Evolutionary conservation across 202 grass and related monocot genomes (phyloP).

Genomic region (Digitaria exilis): DNA sequence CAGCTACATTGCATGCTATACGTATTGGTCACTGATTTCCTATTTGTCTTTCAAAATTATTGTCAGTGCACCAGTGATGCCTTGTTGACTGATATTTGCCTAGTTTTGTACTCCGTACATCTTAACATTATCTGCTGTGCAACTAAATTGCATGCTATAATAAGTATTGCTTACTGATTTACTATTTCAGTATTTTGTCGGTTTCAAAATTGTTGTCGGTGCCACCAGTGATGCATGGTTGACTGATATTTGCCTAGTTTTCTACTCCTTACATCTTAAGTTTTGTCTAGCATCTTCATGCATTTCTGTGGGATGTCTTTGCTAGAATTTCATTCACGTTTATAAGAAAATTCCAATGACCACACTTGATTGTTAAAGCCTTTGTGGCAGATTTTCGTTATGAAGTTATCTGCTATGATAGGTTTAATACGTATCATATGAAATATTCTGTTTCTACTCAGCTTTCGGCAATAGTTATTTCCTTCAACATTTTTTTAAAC

Average conservation of each 20-base stretch:
- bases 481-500: background rate
- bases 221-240: background rate
- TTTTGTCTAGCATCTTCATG: background rate
- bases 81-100: background rate
- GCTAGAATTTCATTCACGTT: background rate
- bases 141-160: no score
- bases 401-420: background rate
- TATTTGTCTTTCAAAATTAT: background rate
- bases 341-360: background rate
- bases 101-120: background rate
- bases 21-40: background rate
- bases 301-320: background rate
- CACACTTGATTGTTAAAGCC: background rate
- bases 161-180: background rate
- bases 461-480: background rate
- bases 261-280: background rate
- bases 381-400: background rate
- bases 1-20: conserved; percentile 6
- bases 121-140: no score
- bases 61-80: conserved; percentile 5
- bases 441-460: background rate
- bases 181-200: background rate
- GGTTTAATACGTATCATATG: background rate
- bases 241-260: background rate
- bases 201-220: background rate